Conservation (phyloP, 331 rosid genomes). For the Prunus yedoensis region DNA sequence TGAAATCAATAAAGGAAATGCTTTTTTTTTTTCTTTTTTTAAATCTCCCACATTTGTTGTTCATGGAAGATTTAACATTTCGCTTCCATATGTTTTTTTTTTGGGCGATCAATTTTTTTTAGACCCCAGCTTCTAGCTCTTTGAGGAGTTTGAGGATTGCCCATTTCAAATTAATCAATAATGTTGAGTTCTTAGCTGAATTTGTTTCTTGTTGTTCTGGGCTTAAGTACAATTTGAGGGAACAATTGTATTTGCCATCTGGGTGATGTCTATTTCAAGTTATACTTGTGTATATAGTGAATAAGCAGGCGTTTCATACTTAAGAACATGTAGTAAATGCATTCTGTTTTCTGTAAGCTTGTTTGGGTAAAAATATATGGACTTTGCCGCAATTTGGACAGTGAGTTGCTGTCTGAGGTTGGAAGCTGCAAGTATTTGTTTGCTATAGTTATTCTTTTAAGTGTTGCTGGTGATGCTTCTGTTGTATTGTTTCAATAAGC, state of each 20-base stretch:
- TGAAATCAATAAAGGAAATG: neutral
- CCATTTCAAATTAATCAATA: neutral
- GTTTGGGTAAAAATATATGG: neutral
- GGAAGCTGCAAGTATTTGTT: neutral
- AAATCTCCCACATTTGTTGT: too few relatives aligned
- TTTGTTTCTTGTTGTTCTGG: neutral
- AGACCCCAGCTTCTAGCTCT: neutral
- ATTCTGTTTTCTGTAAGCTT: neutral
- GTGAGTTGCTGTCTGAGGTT: neutral
- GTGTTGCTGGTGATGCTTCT: neutral
- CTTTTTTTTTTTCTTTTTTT: too few relatives aligned
- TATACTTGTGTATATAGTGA: neutral
- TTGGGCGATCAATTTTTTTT: neutral
- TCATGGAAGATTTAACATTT: neutral
- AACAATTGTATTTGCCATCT: neutral
- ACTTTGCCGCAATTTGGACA: neutral
- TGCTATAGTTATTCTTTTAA: neutral
- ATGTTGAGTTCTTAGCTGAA: neutral
- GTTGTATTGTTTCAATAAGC: neutral
- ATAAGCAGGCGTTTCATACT: neutral
- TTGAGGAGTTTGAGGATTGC: neutral
- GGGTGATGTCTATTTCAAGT: slow-evolving; percentile 4
- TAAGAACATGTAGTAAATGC: neutral
- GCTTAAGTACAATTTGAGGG: neutral
- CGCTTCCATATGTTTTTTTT: neutral